Conservation (phyloP, 768 basidiomycete genomes). For the Boletus huronensis region DNA sequence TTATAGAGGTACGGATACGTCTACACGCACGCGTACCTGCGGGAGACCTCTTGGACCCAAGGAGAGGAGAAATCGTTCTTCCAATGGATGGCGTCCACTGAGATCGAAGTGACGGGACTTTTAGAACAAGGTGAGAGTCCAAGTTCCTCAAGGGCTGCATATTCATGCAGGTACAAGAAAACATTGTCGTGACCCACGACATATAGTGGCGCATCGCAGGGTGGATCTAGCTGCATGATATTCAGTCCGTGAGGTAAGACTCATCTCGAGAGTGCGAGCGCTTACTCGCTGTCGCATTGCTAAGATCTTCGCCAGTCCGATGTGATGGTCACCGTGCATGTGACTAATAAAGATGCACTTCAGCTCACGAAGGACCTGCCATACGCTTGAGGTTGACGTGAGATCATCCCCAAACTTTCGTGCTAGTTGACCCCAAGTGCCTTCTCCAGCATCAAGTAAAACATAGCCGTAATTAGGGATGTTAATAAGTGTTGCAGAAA, state of each 20-base stretch:
- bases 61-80: slow-evolving; percentile 36
- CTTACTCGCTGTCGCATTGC: slow-evolving; percentile 63
- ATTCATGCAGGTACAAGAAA: slow-evolving; percentile 69
- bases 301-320: slow-evolving; percentile 74
- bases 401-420: slow-evolving; percentile 65
- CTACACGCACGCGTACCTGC: slow-evolving; percentile 1
- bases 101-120: slow-evolving; percentile 53
- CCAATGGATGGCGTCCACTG: slow-evolving; percentile 55
- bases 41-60: neutral
- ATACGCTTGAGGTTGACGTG: slow-evolving; percentile 38
- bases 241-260: neutral
- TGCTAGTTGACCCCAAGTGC: slow-evolving; percentile 85
- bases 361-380: slow-evolving; percentile 62
- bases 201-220: slow-evolving; percentile 61
- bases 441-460: slow-evolving; percentile 89
- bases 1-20: neutral
- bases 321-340: slow-evolving; percentile 90
- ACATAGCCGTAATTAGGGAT: slow-evolving; percentile 72
- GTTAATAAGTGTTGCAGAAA: slow-evolving; percentile 71
- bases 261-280: neutral
- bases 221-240: slow-evolving; percentile 56
- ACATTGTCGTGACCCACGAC: slow-evolving; percentile 58
- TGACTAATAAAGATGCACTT: slow-evolving; percentile 87
- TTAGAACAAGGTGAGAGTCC: slow-evolving; percentile 50
- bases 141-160: slow-evolving; percentile 65